Evolutionary conservation across 495 filamentous ascomycete species (phyloP), one percentile per base, ranked within the genome.

Genomic region (Penicillium longicatenatum): DNA sequence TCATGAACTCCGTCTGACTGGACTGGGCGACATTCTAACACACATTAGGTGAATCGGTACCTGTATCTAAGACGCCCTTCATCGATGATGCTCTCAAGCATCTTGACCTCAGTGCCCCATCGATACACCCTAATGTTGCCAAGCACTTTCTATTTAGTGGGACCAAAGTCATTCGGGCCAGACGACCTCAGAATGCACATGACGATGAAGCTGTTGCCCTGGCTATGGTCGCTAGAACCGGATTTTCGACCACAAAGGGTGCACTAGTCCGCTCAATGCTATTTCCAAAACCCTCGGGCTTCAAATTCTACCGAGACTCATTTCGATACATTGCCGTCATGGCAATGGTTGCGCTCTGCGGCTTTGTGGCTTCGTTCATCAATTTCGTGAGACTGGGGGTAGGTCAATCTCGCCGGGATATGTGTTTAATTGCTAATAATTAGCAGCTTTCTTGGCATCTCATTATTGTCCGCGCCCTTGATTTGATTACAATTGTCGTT

Each of bases 291-390:
- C 95, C 95, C 0, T 95, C 93, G 21, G 93, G 92, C 1, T 98
- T 99, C 81, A 97, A 94, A 64, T 98, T 99, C 67, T 98, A 99
- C 67, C 82, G 91, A 17, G 95, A 99, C 68, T 97, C 95, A 4
- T 99, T 99, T 67, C 86, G 92, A 22, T 99, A 98, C 67, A 97
- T 99, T 58, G 92, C 90, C 6, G 95, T 99, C 33, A 98, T 99
- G 95, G 93, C 81, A 45, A 71, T 84, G n/a, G 87, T 99, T 60
- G 95, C 95, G 24, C 67, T 86, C 47, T 66, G 97, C 51, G 95
- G 95, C 2, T 99, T 99, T 68, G 72, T 91, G 24, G 91, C 87
- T 6, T 97, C 94, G 4, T 89, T 98, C 55, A 75, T 93, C 70
- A 99, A 99, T 69, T 99, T 99, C 67, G 69, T 98, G 59, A 83